Evolutionary conservation across 228 moss, liverwort and hornwort species (phyloP).

Genomic region (Sphagnum fallax): DNA sequence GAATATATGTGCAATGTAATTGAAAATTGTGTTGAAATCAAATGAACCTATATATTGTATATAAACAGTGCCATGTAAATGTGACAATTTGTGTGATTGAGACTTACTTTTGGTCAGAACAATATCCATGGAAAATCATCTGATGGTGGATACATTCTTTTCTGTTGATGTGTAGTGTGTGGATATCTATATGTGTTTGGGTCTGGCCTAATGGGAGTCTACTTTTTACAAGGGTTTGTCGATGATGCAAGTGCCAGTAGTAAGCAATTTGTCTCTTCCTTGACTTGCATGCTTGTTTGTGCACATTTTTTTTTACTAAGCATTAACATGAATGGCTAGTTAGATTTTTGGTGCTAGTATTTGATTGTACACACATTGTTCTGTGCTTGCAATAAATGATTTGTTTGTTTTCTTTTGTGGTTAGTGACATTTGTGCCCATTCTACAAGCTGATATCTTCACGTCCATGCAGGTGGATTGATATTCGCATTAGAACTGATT

Average conservation of each 20-base stretch:
- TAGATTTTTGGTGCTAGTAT: too few relatives aligned
- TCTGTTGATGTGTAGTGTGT: slow-evolving; percentile 34
- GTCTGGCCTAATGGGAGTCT: slow-evolving; percentile 66
- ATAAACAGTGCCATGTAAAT: not conserved
- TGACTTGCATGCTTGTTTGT: too few relatives aligned
- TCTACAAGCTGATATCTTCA: too few relatives aligned
- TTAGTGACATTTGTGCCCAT: not conserved
- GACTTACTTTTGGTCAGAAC: not conserved
- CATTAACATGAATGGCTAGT: too few relatives aligned
- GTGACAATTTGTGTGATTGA: not conserved
- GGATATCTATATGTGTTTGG: slow-evolving; percentile 84
- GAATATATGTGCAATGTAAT: not conserved
- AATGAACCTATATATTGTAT: not conserved
- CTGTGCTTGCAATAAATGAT: too few relatives aligned
- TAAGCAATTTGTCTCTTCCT: slow-evolving; percentile 24
- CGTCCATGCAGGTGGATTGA: slow-evolving; percentile 36
- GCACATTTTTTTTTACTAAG: too few relatives aligned
- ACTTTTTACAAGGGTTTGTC: slow-evolving; percentile 60
- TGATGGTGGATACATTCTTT: not conserved
- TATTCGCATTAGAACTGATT: slow-evolving; percentile 65
- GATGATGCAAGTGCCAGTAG: slow-evolving; percentile 46
- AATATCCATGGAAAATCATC: not conserved
- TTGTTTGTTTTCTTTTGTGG: not conserved
- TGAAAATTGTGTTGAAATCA: not conserved
- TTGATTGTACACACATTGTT: too few relatives aligned